Evolutionary conservation across 495 filamentous ascomycete genomes (phyloP).

Genomic region (Astrocystis sublimbata): DNA sequence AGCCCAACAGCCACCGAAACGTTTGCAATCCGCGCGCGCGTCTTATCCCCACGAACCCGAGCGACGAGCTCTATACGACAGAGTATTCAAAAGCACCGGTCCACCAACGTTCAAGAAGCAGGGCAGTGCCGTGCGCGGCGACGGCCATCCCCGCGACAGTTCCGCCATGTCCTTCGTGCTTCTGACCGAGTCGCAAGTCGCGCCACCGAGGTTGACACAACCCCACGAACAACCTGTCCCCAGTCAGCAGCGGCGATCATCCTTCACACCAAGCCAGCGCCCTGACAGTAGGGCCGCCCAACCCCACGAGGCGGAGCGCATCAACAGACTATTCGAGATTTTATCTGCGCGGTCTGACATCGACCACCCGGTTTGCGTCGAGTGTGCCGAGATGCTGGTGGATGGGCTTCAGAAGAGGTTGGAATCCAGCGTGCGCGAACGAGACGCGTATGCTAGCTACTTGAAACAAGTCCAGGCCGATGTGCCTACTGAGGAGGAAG

Average conservation of each 20-base stretch:
- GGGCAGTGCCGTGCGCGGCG: slow-evolving; percentile 55
- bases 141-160: slow-evolving; percentile 57
- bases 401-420: slow-evolving; percentile 82
- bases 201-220: slow-evolving; percentile 50
- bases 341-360: slow-evolving; percentile 91
- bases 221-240: slow-evolving; percentile 22
- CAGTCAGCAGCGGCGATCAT: slow-evolving; percentile 26
- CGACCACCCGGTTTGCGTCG: slow-evolving; percentile 90
- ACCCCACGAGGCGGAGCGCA: slow-evolving; percentile 74
- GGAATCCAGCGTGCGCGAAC: slow-evolving; percentile 69
- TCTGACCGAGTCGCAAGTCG: slow-evolving; percentile 89
- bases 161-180: slow-evolving; percentile 95
- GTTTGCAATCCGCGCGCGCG: slow-evolving; percentile 50
- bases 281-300: slow-evolving; percentile 49
- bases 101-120: slow-evolving; percentile 74
- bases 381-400: slow-evolving; percentile 88
- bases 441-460: slow-evolving; percentile 88
- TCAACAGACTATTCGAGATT: slow-evolving; percentile 83
- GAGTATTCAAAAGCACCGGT: slow-evolving; percentile 62
- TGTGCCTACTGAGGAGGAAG: slow-evolving; percentile 75
- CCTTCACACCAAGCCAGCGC: slow-evolving; percentile 26
- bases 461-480: slow-evolving; percentile 75
- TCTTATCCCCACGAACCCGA: slow-evolving; percentile 63
- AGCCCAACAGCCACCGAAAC: slow-evolving; percentile 55
- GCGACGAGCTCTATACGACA: slow-evolving; percentile 75